Evolutionary conservation across 2,329 filamentous ascomycete species (phyloP).

Genomic region (Neodidymelliopsis sp.): DNA sequence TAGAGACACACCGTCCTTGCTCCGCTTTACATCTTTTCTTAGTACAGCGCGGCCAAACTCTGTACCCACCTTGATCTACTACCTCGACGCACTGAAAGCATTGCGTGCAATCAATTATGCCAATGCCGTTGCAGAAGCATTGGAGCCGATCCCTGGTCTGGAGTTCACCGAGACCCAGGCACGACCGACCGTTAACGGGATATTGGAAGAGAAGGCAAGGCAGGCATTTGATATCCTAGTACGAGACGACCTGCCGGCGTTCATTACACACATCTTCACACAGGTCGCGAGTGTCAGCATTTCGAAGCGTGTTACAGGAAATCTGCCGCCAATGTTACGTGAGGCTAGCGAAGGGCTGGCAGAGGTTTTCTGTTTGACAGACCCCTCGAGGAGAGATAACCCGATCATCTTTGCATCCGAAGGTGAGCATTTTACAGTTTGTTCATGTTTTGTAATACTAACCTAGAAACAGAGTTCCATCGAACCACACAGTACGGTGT

Average conservation of each 20-base stretch:
- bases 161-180: constrained; percentile 63
- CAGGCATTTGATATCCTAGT: constrained; percentile 70
- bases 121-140: constrained; percentile 70
- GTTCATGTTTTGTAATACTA: constrained; percentile 1
- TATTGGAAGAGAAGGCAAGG: constrained; percentile 69
- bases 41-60: constrained; percentile 66
- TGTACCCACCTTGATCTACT: constrained; percentile 72
- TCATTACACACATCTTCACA: constrained; percentile 72
- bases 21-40: constrained; percentile 73
- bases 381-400: constrained; percentile 75
- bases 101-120: constrained; percentile 74
- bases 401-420: constrained; percentile 80
- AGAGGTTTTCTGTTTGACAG: constrained; percentile 79
- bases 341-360: constrained; percentile 78
- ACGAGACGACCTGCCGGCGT: constrained; percentile 74
- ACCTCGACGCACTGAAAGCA: constrained; percentile 75
- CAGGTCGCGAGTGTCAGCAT: constrained; percentile 75
- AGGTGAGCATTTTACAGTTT: constrained; percentile 56
- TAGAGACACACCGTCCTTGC: constrained; percentile 66
- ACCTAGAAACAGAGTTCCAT: constrained; percentile 68
- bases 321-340: constrained; percentile 67
- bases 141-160: constrained; percentile 63
- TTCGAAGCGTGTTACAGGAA: constrained; percentile 71
- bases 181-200: constrained; percentile 63
- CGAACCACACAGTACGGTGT: constrained; percentile 78